phyloP scores from a whole-genome alignment of 2,329 filamentous ascomycete species.

The Rutstroemia sydowiana region DNA sequence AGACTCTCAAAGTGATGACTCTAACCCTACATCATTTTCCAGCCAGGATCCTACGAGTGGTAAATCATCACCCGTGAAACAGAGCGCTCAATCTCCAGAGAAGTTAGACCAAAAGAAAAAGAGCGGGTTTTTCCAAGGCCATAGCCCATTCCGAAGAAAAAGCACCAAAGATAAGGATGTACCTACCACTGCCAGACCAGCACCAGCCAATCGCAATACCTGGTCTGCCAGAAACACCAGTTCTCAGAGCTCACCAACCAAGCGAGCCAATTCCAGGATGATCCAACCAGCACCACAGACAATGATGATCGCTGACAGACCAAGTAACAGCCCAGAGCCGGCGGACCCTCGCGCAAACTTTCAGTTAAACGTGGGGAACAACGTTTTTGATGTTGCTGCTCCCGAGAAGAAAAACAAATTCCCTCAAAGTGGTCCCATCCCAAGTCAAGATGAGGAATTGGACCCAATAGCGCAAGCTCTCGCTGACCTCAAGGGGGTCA shows the following conservation, averaged over 20 bases:
- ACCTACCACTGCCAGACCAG: slow-evolving; percentile 25
- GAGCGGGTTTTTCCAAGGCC: slow-evolving; percentile 86
- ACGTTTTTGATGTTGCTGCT: slow-evolving; percentile 87
- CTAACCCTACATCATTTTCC: slow-evolving; percentile 80
- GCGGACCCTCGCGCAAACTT: slow-evolving; percentile 89
- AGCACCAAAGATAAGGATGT: slow-evolving; percentile 71
- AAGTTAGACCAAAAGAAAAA: slow-evolving; percentile 62
- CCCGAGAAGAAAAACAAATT: slow-evolving; percentile 54
- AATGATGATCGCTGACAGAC: slow-evolving; percentile 32
- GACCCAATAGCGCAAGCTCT: slow-evolving; percentile 91
- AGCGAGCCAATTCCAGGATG: slow-evolving; percentile 35
- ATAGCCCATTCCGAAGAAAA: slow-evolving; percentile 87
- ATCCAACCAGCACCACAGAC: slow-evolving; percentile 15
- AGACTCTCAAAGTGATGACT: slow-evolving; percentile 86
- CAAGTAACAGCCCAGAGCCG: slow-evolving; percentile 67
- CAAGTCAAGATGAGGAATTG: slow-evolving; percentile 48
- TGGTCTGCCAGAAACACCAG: slow-evolving; percentile 39
- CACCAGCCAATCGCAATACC: slow-evolving; percentile 46
- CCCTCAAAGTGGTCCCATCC: slow-evolving; percentile 27
- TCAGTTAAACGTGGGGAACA: slow-evolving; percentile 89
- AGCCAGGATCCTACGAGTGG: slow-evolving; percentile 74
- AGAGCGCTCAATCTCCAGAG: slow-evolving; percentile 39
- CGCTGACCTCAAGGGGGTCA: slow-evolving; percentile 82
- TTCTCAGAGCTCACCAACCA: slow-evolving; percentile 23
- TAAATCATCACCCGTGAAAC: slow-evolving; percentile 68